phyloP scores from a whole-genome alignment of 805 yeast genomes.

The Clavispora asparagi region DNA sequence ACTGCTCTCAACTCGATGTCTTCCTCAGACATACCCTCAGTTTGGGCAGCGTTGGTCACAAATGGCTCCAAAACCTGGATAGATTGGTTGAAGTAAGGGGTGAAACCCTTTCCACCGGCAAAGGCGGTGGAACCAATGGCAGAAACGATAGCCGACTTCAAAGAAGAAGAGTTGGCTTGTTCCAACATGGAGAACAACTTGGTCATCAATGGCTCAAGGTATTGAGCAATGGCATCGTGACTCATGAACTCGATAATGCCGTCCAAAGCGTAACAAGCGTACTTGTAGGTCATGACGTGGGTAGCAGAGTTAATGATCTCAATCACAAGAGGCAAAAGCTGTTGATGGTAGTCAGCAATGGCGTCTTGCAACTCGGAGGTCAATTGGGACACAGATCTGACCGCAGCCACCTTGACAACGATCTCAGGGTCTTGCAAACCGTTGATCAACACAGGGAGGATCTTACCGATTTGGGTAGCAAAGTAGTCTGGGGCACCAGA shows the following conservation, averaged over 20 bases:
- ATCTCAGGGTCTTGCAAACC: slow-evolving; percentile 76
- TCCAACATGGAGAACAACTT: slow-evolving; percentile 81
- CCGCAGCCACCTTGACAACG: slow-evolving; percentile 79
- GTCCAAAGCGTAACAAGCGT: slow-evolving; percentile 88
- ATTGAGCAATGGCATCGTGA: slow-evolving; percentile 74
- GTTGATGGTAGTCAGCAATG: slow-evolving; percentile 78
- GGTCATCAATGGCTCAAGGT: slow-evolving; percentile 86
- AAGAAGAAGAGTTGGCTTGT: slow-evolving; percentile 66
- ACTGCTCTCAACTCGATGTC: slow-evolving; percentile 88
- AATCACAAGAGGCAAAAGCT: slow-evolving; percentile 80
- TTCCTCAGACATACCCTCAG: slow-evolving; percentile 79
- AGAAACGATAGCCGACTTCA: slow-evolving; percentile 78
- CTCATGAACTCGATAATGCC: slow-evolving; percentile 88
- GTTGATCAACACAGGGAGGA: slow-evolving; percentile 64
- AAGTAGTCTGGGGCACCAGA: slow-evolving; percentile 94
- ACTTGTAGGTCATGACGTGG: slow-evolving; percentile 77
- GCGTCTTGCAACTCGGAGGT: slow-evolving; percentile 81
- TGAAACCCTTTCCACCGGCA: slow-evolving; percentile 84
- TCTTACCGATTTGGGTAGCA: slow-evolving; percentile 65
- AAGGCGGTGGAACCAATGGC: slow-evolving; percentile 97
- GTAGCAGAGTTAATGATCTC: slow-evolving; percentile 82
- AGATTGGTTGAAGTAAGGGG: slow-evolving; percentile 81
- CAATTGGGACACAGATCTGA: slow-evolving; percentile 71
- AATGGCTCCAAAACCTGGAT: slow-evolving; percentile 78
- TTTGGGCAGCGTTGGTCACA: slow-evolving; percentile 59